Evolutionary conservation across 73 alveolate species (phyloP).

Genomic region (Effrenium voratum): DNA sequence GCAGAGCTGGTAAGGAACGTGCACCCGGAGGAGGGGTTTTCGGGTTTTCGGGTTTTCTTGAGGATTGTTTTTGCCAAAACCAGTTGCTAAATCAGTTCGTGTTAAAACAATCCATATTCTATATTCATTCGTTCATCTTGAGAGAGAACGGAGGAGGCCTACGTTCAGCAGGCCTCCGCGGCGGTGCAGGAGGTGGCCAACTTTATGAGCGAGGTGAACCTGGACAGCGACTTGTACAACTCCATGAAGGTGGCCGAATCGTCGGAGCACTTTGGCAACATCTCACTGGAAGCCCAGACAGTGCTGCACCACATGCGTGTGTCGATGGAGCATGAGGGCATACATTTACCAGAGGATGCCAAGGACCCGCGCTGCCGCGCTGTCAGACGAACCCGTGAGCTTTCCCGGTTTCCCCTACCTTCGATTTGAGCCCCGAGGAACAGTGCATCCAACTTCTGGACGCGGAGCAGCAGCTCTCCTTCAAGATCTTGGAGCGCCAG

Average conservation of each 20-base stretch:
- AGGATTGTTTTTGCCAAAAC: too few relatives aligned
- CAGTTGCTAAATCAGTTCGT: too few relatives aligned
- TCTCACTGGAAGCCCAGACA: constrained; percentile 49
- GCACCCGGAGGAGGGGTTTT: too few relatives aligned
- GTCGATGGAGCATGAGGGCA: constrained; percentile 89
- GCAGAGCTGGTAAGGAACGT: constrained; percentile 81
- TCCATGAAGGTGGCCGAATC: constrained; percentile 45
- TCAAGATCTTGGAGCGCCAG: constrained; percentile 39
- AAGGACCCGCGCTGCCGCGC: too few relatives aligned
- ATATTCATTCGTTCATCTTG: too few relatives aligned
- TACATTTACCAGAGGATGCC: constrained; percentile 56
- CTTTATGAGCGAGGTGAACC: constrained; percentile 79
- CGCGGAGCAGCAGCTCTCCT: constrained; percentile 75
- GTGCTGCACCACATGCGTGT: constrained; percentile 78
- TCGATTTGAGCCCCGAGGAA: too few relatives aligned
- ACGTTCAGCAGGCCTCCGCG: constrained; percentile 21
- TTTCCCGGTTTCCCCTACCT: too few relatives aligned
- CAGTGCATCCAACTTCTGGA: constrained; percentile 61
- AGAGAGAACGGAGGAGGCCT: too few relatives aligned
- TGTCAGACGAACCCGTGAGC: too few relatives aligned
- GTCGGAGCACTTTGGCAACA: not conserved
- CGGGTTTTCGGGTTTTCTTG: too few relatives aligned
- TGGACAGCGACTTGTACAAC: constrained; percentile 41
- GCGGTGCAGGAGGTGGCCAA: constrained; percentile 60
- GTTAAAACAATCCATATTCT: too few relatives aligned